Evolutionary conservation across 371 early-diverging fungal species (phyloP), one percentile per base, ranked within the genome.

Genomic region (Circinella umbellata): DNA sequence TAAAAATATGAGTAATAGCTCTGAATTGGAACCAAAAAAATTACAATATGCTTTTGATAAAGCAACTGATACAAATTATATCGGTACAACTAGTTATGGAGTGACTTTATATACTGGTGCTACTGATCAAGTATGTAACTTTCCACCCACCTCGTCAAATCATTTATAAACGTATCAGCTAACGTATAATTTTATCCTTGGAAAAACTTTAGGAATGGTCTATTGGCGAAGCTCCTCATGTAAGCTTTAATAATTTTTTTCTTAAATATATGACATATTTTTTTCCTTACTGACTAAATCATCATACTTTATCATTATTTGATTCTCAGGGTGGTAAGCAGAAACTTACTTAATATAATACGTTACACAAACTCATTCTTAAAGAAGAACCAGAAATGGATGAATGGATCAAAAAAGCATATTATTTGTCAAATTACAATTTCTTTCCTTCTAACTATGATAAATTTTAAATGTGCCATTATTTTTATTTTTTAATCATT

Each of bases 191-290:
- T 15, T n/a, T 51, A 17, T n/a, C 15, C 8, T n/a, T 51, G 47
- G 1, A 15, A 51, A 5, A 1, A 17, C n/a, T 51, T 7, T 34
- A 77, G 74, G 51, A 69, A 53, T 81, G 77, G 77, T 73, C 73
- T 46, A 73, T 79, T 51, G 82, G 82, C 27, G 72, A 73, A 38
- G 80, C 78, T 4, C 80, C 82, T 38, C 71, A 80, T 61, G 82
- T 80, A 82, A 79, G 71, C 68, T 49, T 36, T 49, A 11, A 36
- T 27, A 37, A 27, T n/a, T 34, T 49, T 46, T 15, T 36, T 20
- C 8, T 15, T 51, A 6, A 11, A 1, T 51, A 49, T 27, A 35
- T 1, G 15, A 27, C 1, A 34, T 18, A n/a, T 27, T 61, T 27
- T 15, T n/a, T 51, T 51, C 15, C 6, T 1, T 51, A 17, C 51